Base-by-base conservation (phyloP, 2,329 filamentous ascomycete species). In the Paracamarosporium sp. region DNA sequence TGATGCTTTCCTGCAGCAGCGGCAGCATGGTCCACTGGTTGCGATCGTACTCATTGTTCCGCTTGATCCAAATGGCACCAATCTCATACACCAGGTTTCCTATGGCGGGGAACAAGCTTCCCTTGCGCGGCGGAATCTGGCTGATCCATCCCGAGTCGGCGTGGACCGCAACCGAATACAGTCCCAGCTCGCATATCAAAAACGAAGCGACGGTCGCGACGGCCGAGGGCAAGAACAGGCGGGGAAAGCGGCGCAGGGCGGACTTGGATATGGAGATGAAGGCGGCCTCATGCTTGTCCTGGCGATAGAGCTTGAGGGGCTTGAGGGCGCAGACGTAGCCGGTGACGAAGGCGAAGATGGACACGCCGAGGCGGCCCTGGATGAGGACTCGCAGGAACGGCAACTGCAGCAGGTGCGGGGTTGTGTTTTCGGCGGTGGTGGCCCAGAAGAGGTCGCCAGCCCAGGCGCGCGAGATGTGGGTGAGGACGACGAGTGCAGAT, bases 281-380 rank as follows among this genome's bases (percentile, higher is more conserved):
- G 43, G 55, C 55, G 20, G 55, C 50, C 41, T 57, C 55, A 35
- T 52, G 55, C 35, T 53, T 57, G 45, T 53, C 50, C 38, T 53
- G 50, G 5, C 55, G 55, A 44, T 53, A 57, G 13, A 57, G 55
- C 43, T 57, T 57, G 44, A 57, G 51, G 13, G 55, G 55, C 25
- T 57, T 57, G 5, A 57, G 44, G 27, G 55, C 55, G 44, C 55
- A 57, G 15, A 57, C 55, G 50, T 57, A 57, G 55, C 55, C 55
- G 13, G 55, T 57, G 24, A 57, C 55, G 17, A 57, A 38, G 38
- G 55, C 55, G 50, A 57, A 57, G 55, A 57, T 50, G 28, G 55
- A 53, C 7, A 57, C 55, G 38, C 55, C 55, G 27, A 57, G 43
- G 22, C 55, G 55, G 45, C 55, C 55, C 33, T 53, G 55, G 15